These are phyloP conservation scores for Bremia lactucae DNA, from an alignment of 352 stramenopile species.

Conservation along the genomic window DNA sequence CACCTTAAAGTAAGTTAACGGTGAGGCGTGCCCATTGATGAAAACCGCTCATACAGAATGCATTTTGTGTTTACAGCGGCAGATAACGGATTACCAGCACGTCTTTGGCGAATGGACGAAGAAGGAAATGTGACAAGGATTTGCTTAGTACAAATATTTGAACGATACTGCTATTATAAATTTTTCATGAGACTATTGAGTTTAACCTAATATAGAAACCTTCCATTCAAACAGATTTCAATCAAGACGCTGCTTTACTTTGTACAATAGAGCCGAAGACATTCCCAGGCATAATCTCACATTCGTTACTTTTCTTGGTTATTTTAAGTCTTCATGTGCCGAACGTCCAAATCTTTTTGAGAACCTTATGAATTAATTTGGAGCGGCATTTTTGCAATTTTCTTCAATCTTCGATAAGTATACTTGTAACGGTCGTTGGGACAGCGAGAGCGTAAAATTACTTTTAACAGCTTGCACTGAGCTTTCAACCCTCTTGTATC, in stretches of 20 bases:
- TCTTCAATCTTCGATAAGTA: constrained; percentile 35
- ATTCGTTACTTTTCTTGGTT: no score
- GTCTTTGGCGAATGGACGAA: constrained; percentile 80
- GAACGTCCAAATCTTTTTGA: no score
- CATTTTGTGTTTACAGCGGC: constrained; percentile 20
- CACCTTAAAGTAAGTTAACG: constrained; percentile 45
- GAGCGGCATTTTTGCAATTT: constrained; percentile 23
- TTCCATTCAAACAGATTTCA: no score
- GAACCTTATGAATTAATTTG: no score
- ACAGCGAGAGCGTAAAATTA: constrained; percentile 29
- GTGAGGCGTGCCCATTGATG: not conserved
- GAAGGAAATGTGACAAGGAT: constrained; percentile 49
- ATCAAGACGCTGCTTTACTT: no score
- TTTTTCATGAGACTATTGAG: no score
- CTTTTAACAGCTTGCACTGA: not conserved
- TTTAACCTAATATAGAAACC: not conserved
- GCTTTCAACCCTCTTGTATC: no score
- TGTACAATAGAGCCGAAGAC: no score
- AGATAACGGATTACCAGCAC: constrained; percentile 69
- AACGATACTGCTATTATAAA: no score
- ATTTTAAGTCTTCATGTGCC: no score
- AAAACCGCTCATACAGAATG: not conserved
- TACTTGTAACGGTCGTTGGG: constrained; percentile 15
- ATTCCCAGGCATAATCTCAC: no score
- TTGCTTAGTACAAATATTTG: not conserved